A percentile compares a stretch with the other conserved stretches of the same genome.
These are phyloP conservation scores for Rhytidhysteron rufulum DNA, from an alignment of 2,329 filamentous ascomycete species.

Conservation along the genomic window DNA sequence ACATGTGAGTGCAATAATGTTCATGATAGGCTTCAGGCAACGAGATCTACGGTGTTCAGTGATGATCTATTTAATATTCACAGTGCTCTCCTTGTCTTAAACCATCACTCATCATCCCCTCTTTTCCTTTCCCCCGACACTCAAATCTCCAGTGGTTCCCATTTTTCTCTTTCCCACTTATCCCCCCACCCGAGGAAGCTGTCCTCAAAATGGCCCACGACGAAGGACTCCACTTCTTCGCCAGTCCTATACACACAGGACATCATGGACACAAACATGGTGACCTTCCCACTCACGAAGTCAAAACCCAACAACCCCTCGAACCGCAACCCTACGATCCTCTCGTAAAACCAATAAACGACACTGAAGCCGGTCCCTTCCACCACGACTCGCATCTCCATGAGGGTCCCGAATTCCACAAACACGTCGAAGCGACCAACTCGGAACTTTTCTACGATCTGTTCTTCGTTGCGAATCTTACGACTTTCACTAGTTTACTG, in stretches of 20 bases:
- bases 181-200: too few relatives aligned
- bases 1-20: too few relatives aligned
- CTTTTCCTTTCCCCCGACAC: too few relatives aligned
- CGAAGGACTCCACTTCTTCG: conserved; percentile 1
- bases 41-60: too few relatives aligned
- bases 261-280: neutral
- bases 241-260: neutral
- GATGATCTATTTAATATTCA: too few relatives aligned
- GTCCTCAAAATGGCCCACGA: conserved; percentile 2
- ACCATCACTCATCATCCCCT: too few relatives aligned
- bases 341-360: neutral
- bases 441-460: conserved; percentile 55
- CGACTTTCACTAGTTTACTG: conserved; percentile 56
- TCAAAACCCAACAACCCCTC: neutral
- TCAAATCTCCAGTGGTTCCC: too few relatives aligned
- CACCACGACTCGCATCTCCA: conserved; percentile 1
- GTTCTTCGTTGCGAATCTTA: conserved; percentile 62
- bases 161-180: too few relatives aligned
- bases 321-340: neutral
- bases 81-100: too few relatives aligned
- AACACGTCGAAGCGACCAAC: conserved; percentile 46
- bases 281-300: neutral
- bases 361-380: neutral
- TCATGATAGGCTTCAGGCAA: too few relatives aligned
- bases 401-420: conserved; percentile 23